Conservation (phyloP, 495 filamentous ascomycete genomes). For the Aspergillus coremiiformis region DNA sequence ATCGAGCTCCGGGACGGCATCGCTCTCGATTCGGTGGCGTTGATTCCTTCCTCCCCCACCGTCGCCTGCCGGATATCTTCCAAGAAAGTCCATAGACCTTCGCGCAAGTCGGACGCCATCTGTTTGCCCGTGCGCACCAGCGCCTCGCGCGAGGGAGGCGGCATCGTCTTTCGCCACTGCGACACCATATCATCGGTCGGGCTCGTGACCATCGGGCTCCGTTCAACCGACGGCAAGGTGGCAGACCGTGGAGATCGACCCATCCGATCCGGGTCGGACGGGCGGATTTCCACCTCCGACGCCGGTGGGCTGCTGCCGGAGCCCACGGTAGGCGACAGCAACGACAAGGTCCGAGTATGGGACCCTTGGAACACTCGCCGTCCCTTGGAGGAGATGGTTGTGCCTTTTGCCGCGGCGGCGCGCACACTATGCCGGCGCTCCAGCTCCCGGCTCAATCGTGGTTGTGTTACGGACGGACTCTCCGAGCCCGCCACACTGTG, state of each 20-base stretch:
- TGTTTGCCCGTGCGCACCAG: slow-evolving; percentile 67
- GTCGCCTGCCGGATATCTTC: slow-evolving; percentile 93
- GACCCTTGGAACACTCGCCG: slow-evolving; percentile 63
- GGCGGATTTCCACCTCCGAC: slow-evolving; percentile 9
- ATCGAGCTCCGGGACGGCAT: slow-evolving; percentile 27
- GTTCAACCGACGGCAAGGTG: slow-evolving; percentile 41
- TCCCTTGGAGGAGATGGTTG: slow-evolving; percentile 36
- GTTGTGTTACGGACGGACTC: slow-evolving; percentile 26
- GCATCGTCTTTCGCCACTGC: slow-evolving; percentile 38
- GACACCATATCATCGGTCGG: slow-evolving; percentile 28
- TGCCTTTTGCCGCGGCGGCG: slow-evolving; percentile 25
- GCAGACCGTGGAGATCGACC: slow-evolving; percentile 38
- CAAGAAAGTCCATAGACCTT: slow-evolving; percentile 93
- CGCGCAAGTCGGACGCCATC: slow-evolving; percentile 81
- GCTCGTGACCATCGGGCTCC: slow-evolving; percentile 17
- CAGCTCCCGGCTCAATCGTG: slow-evolving; percentile 38
- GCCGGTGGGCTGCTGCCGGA: slow-evolving; percentile 28
- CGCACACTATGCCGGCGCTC: slow-evolving; percentile 45
- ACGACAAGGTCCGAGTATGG: slow-evolving; percentile 72
- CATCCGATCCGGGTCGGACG: slow-evolving; percentile 27
- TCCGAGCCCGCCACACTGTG: slow-evolving; percentile 25
- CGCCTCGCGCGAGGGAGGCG: slow-evolving; percentile 45
- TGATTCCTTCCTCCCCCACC: slow-evolving; percentile 82
- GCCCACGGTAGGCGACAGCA: slow-evolving; percentile 60
- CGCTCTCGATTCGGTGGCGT: slow-evolving; percentile 42